phyloP scores from a whole-genome alignment of 208 protist genomes.

The Crithidia thermophila region DNA sequence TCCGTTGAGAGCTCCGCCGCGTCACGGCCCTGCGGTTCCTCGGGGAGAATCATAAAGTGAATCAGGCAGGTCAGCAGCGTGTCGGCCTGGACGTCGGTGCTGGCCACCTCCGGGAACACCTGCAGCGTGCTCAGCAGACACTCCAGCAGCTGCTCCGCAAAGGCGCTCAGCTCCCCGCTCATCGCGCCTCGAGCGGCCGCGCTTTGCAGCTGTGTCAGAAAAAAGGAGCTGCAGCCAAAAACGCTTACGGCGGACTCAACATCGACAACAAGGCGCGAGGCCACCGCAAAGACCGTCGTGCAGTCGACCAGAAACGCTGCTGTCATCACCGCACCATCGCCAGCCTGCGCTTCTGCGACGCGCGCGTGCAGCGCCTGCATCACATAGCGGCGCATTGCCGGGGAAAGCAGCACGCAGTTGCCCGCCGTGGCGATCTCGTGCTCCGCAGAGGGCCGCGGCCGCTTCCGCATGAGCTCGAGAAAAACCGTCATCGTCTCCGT shows the following conservation, averaged over 20 bases:
- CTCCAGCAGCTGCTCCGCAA: constrained; percentile 46
- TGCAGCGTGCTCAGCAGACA: constrained; percentile 54
- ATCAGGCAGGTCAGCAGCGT: constrained; percentile 41
- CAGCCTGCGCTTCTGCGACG: constrained; percentile 6
- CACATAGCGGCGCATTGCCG: constrained; percentile 32
- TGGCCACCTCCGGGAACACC: constrained; percentile 41
- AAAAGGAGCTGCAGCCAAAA: constrained; percentile 33
- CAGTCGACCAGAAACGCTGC: constrained; percentile 16
- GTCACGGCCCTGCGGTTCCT: background rate
- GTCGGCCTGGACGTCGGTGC: constrained; percentile 13
- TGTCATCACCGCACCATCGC: background rate
- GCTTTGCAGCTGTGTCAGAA: constrained; percentile 33
- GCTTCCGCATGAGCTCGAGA: constrained; percentile 43
- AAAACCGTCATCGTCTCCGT: constrained; percentile 21
- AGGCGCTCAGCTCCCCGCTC: background rate
- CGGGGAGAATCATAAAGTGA: constrained; percentile 39
- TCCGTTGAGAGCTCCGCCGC: constrained; percentile 22
- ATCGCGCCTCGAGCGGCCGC: constrained; percentile 3
- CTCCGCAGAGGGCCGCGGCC: constrained; percentile 36
- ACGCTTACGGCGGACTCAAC: constrained; percentile 32
- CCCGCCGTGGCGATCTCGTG: constrained; percentile 21
- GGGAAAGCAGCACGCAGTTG: constrained; percentile 51
- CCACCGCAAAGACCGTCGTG: constrained; percentile 33
- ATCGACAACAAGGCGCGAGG: constrained; percentile 35
- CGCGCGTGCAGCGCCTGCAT: constrained; percentile 14